These are phyloP conservation scores for Scytalidium sp. DNA, from an alignment of 2,329 filamentous ascomycete genomes.

Conservation along the genomic window DNA sequence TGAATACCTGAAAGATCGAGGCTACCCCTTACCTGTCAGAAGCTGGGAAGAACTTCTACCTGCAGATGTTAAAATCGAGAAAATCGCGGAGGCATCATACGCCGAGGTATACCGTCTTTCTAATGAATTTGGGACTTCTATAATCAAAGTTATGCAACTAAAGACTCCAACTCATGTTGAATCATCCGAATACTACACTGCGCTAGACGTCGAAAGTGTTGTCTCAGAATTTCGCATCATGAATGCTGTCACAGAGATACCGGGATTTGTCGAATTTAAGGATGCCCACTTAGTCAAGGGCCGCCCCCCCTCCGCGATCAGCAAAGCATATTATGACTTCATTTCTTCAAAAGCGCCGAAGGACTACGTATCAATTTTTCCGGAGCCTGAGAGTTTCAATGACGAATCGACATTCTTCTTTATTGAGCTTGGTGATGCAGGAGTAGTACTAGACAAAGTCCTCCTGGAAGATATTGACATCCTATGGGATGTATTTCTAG, in stretches of 20 bases:
- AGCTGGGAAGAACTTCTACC: slow-evolving; percentile 58
- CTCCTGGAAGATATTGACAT: slow-evolving; percentile 45
- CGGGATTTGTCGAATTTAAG: slow-evolving; percentile 65
- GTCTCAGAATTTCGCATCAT: slow-evolving; percentile 60
- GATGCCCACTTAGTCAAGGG: slow-evolving; percentile 59
- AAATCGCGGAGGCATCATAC: slow-evolving; percentile 66
- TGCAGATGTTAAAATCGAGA: slow-evolving; percentile 49
- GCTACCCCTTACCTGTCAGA: slow-evolving; percentile 6
- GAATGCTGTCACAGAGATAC: slow-evolving; percentile 60
- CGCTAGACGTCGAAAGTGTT: slow-evolving; percentile 41
- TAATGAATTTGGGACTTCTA: slow-evolving; percentile 57
- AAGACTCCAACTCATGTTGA: slow-evolving; percentile 43
- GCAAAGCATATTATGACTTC: slow-evolving; percentile 59
- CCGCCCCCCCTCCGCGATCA: slow-evolving; percentile 47
- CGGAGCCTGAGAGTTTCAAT: slow-evolving; percentile 57
- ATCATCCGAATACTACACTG: slow-evolving; percentile 14
- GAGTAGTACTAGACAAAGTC: slow-evolving; percentile 57
- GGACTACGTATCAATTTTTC: slow-evolving; percentile 54
- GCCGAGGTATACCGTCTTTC: slow-evolving; percentile 63
- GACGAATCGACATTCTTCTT: slow-evolving; percentile 57
- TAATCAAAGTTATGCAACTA: slow-evolving; percentile 63
- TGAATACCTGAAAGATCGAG: slow-evolving; percentile 16
- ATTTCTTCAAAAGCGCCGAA: slow-evolving; percentile 11
- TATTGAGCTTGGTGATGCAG: slow-evolving; percentile 62
- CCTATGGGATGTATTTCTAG: slow-evolving; percentile 62